Evolutionary conservation across 495 filamentous ascomycete genomes (phyloP).

Genomic region (Lasiosphaeriaceae sp.): DNA sequence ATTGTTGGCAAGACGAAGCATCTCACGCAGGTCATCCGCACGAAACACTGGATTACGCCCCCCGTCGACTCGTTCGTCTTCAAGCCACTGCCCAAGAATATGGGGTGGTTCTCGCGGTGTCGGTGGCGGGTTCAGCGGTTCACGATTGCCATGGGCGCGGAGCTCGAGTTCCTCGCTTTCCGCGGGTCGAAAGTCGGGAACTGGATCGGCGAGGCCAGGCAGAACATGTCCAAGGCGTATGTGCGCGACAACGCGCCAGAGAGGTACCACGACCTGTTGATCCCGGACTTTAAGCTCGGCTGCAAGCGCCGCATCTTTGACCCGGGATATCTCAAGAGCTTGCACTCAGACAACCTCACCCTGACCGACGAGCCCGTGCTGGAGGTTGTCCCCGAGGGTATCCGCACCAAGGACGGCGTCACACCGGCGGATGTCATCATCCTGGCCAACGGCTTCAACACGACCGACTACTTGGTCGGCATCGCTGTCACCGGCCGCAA

Average conservation of each 20-base stretch:
- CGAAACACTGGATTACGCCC: constrained; percentile 36
- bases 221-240: constrained; percentile 20
- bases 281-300: constrained; percentile 41
- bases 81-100: constrained; percentile 12
- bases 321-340: constrained; percentile 22
- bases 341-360: constrained; percentile 32
- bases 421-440: constrained; percentile 40
- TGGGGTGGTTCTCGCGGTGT: neutral
- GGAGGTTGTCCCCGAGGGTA: constrained; percentile 32
- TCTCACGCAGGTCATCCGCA: constrained; percentile 35
- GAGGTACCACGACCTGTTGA: constrained; percentile 38
- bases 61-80: constrained; percentile 23
- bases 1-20: constrained; percentile 22
- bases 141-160: constrained; percentile 10
- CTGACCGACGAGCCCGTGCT: constrained; percentile 31
- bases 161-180: constrained; percentile 25
- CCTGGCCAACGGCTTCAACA: constrained; percentile 40
- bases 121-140: constrained; percentile 18
- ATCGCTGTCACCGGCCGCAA: constrained; percentile 34
- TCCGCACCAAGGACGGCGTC: constrained; percentile 21
- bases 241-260: constrained; percentile 34
- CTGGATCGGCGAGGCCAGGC: constrained; percentile 9
- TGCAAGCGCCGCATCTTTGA: constrained; percentile 47
- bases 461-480: constrained; percentile 26
- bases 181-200: constrained; percentile 9